Conservation (phyloP, 2,329 filamentous ascomycete genomes). For the Fusarium udum region DNA sequence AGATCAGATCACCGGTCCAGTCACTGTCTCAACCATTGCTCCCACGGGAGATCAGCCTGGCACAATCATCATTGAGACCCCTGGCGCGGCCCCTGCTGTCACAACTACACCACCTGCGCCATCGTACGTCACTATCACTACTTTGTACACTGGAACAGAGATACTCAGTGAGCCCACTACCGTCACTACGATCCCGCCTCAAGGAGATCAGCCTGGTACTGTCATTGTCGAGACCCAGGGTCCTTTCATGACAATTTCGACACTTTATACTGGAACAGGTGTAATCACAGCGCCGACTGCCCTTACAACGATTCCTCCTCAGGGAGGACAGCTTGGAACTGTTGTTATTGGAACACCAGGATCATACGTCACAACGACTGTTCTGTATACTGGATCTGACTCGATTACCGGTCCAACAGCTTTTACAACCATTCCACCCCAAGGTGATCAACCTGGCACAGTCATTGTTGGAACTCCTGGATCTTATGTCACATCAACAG, state of each 20-base stretch:
- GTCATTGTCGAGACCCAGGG: constrained; percentile 12
- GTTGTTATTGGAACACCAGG: constrained; percentile 6
- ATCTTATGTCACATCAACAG: constrained; percentile 13
- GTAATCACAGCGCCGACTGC: constrained; percentile 13
- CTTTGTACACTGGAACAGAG: constrained; percentile 10
- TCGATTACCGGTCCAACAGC: constrained; percentile 5
- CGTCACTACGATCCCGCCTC: constrained; percentile 8
- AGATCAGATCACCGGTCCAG: constrained; percentile 12
- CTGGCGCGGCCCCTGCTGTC: constrained; percentile 1
- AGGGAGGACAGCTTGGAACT: constrained; percentile 18
- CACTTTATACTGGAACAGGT: constrained; percentile 12
- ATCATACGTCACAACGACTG: constrained; percentile 6
- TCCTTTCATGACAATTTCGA: constrained; percentile 7
- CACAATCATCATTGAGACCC: constrained; percentile 17
- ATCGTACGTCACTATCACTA: constrained; percentile 22
- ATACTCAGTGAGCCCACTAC: constrained; percentile 3
- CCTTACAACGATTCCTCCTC: constrained; percentile 15
- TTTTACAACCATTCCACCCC: constrained; percentile 13
- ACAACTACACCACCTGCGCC: constrained; percentile 18
- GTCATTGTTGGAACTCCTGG: constrained; percentile 4
- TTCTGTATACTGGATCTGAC: constrained; percentile 15
- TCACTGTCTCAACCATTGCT: constrained; percentile 22
- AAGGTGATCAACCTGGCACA: constrained; percentile 17
- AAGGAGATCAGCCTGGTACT: constrained; percentile 3
- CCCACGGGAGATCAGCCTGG: constrained; percentile 17